Percentiles rank a stretch among this genome's conserved stretches.
These are phyloP conservation scores for Salix exigua DNA, from an alignment of 345 rosid genomes.

Conservation along the genomic window DNA sequence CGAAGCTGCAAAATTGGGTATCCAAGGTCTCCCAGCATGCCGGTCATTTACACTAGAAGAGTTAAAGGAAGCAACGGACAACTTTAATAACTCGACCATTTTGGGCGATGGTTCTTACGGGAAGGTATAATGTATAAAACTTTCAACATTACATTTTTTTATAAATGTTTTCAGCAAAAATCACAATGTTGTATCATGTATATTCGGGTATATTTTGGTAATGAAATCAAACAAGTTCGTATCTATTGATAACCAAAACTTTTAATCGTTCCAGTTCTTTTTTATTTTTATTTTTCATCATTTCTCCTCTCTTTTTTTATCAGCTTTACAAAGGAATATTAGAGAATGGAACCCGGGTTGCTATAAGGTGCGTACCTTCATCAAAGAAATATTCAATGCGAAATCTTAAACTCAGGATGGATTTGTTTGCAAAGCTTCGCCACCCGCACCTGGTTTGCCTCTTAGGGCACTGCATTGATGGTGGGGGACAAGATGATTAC, in stretches of 20 bases:
- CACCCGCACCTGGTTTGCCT: conserved; percentile 54
- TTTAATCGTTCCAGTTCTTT: background rate
- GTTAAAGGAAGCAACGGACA: conserved; percentile 42
- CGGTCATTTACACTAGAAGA: conserved; percentile 40
- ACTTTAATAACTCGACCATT: conserved; percentile 35
- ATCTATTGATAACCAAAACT: background rate
- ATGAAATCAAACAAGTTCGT: background rate
- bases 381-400: conserved; percentile 40
- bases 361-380: conserved; percentile 44
- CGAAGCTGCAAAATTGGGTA: conserved; percentile 28
- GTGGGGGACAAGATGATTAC: conserved; percentile 32
- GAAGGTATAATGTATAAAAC: conserved; percentile 29
- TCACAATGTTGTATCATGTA: background rate
- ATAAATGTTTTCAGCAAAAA: background rate
- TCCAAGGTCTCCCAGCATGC: conserved; percentile 30
- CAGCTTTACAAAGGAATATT: conserved; percentile 49
- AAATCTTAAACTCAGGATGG: conserved; percentile 46
- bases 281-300: background rate
- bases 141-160: background rate
- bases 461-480: conserved; percentile 50
- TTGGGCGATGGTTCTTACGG: conserved; percentile 45
- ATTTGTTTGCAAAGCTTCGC: conserved; percentile 48
- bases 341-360: conserved; percentile 42
- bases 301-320: background rate
- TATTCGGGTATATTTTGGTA: background rate